Conservation (phyloP, 768 basidiomycete species). For the Crassisporium funariophilum region DNA sequence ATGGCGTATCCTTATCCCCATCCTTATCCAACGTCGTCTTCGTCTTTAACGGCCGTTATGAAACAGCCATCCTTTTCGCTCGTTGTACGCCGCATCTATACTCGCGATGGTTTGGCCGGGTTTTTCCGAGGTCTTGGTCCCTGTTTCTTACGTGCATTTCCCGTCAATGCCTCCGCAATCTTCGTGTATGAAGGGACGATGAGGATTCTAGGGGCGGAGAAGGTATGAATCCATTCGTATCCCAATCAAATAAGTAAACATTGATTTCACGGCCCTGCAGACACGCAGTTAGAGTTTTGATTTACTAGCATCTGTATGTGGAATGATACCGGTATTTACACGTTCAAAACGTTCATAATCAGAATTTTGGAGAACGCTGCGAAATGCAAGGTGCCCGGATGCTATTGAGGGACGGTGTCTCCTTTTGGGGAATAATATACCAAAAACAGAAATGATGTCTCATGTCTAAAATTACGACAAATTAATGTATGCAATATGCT, state of each 20-base stretch:
- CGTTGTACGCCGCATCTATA: conserved; percentile 55
- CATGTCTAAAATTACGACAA: conserved; percentile 6
- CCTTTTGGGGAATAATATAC: conserved; percentile 35
- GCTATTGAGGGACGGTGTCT: conserved; percentile 19
- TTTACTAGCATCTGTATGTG: conserved; percentile 14
- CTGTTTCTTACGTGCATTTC: conserved; percentile 72
- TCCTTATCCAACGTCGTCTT: conserved; percentile 38
- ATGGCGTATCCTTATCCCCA: conserved; percentile 57
- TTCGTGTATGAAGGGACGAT: conserved; percentile 81
- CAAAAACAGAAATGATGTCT: conserved; percentile 25
- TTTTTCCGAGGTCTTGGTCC: conserved; percentile 72
- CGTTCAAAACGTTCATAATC: not conserved
- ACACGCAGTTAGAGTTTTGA: conserved; percentile 43
- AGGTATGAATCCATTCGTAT: conserved; percentile 39
- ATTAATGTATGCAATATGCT: conserved; percentile 2
- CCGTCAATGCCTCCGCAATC: conserved; percentile 75
- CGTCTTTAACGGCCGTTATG: conserved; percentile 20
- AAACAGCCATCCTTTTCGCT: conserved; percentile 48
- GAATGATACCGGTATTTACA: conserved; percentile 4
- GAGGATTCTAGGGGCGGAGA: conserved; percentile 64
- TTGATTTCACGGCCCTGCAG: conserved; percentile 30
- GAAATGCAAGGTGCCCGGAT: not conserved
- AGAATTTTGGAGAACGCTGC: not conserved
- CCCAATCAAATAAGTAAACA: conserved; percentile 8
- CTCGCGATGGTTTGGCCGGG: conserved; percentile 52